Evolutionary conservation across 805 yeast species (phyloP), one percentile per base, ranked within the genome.

Genomic region (Pichia membranifaciens): DNA sequence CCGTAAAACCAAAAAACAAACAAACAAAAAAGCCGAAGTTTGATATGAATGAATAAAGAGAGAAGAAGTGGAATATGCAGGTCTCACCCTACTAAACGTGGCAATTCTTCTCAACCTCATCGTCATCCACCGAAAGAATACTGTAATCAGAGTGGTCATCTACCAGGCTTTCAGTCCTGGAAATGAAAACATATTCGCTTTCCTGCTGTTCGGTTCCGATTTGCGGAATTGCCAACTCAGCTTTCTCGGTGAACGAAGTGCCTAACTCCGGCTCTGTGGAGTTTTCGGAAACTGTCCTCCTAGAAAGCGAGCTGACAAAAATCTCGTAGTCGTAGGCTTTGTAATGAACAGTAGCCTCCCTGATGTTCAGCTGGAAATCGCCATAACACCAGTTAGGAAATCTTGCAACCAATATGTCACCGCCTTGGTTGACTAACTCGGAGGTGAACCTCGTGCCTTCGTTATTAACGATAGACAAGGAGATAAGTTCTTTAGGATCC

Each of bases 91-190:
- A n/a, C n/a, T n/a, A n/a, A 10, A 25, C 10, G 29, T 8, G 29
- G 29, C 29, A 25, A 8, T 25, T 25, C 29, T 8, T 7, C 29
- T 25, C 7, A 25, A 8, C 29, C 20, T 16, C 35, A 4, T 17
- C 17, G 4, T 45, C 48, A 16, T 45, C 48, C 21, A 39, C 22
- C 3, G 48, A 45, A 12, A 45, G 39, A n/a, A 45, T 34, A 28
- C 49, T 46, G n/a, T 41, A 41, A 29, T 41, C 45, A 2, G 49
- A 45, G 4, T 36, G 41, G 29, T 29, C 42, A 23, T 43, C 38
- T 7, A 20, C 44, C 15, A 35, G 36, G 15, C 28, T 34, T 35
- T 40, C 32, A 2, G 44, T 34, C 5, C 36, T 21, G 16, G 44
- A 45, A 20, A 45, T 36, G 29, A 39, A 34, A 15, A 45, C 44